Conservation (phyloP, 257 asterid species). For the Gynochthodes officinalis region DNA sequence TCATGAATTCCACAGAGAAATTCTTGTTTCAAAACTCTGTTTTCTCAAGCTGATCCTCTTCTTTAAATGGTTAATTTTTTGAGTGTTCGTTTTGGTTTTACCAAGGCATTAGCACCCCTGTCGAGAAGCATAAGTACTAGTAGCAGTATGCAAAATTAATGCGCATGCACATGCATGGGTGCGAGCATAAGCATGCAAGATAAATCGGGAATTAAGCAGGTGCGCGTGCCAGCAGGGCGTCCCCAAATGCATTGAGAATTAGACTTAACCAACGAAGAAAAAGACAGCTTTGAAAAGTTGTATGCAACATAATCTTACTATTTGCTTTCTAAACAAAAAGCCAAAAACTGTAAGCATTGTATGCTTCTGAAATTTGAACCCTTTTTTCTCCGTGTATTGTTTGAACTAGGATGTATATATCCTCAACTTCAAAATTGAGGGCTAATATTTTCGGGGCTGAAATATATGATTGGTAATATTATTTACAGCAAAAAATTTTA, state of each 20-base stretch:
- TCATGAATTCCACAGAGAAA: no score
- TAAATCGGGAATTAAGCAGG: conserved; percentile 31
- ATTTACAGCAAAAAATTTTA: no score
- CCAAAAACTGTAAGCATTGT: conserved; percentile 8
- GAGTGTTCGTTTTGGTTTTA: not conserved
- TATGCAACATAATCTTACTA: conserved; percentile 12
- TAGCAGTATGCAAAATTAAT: not conserved
- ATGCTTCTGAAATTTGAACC: not conserved
- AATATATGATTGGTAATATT: no score
- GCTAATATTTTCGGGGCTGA: no score
- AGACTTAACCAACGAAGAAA: conserved; percentile 12
- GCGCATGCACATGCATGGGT: conserved; percentile 35
- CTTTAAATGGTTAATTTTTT: not conserved
- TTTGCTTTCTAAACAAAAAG: conserved; percentile 8
- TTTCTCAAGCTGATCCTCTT: not conserved
- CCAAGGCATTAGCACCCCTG: conserved; percentile 13
- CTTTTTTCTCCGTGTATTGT: no score
- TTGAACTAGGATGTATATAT: no score
- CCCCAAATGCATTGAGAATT: conserved; percentile 6
- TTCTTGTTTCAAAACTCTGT: not conserved
- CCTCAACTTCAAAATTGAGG: no score
- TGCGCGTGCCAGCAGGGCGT: conserved; percentile 43
- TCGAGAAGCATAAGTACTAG: conserved; percentile 8
- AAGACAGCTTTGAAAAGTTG: conserved; percentile 25
- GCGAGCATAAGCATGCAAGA: conserved; percentile 17